Evolutionary conservation across 768 basidiomycete species (phyloP).

Genomic region (Aureoboletus auriporus): DNA sequence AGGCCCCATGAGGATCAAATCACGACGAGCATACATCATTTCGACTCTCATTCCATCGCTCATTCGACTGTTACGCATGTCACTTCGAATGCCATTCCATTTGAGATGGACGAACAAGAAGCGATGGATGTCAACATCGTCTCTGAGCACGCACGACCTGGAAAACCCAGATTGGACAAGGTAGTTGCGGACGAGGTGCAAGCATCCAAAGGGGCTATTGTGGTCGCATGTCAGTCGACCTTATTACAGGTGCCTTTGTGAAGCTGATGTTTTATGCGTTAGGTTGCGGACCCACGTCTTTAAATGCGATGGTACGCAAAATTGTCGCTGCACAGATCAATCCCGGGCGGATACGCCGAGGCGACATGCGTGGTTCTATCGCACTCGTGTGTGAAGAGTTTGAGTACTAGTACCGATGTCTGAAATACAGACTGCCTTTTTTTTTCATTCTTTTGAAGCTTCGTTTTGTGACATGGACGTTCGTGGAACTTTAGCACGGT

Average conservation of each 20-base stretch:
- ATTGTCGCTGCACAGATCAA: slow-evolving; percentile 58
- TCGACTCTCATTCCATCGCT: background rate
- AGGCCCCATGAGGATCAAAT: background rate
- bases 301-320: slow-evolving; percentile 68
- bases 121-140: slow-evolving; percentile 54
- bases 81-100: slow-evolving; percentile 10
- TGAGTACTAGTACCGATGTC: slow-evolving; percentile 40
- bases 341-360: slow-evolving; percentile 46
- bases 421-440: background rate
- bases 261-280: slow-evolving; percentile 2
- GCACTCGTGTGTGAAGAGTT: slow-evolving; percentile 67
- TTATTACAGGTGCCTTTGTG: too few relatives aligned
- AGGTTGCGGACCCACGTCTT: slow-evolving; percentile 72
- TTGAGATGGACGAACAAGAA: slow-evolving; percentile 57
- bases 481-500: background rate
- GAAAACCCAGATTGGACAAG: slow-evolving; percentile 60
- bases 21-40: background rate
- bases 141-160: slow-evolving; percentile 59
- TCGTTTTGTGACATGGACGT: slow-evolving; percentile 1
- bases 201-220: slow-evolving; percentile 47
- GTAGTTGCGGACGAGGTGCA: slow-evolving; percentile 66
- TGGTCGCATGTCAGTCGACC: slow-evolving; percentile 63
- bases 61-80: background rate
- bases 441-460: background rate
- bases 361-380: slow-evolving; percentile 57